Base-by-base conservation (phyloP, 2,329 filamentous ascomycete genomes). In the Sporothrix pseudoabietina region DNA sequence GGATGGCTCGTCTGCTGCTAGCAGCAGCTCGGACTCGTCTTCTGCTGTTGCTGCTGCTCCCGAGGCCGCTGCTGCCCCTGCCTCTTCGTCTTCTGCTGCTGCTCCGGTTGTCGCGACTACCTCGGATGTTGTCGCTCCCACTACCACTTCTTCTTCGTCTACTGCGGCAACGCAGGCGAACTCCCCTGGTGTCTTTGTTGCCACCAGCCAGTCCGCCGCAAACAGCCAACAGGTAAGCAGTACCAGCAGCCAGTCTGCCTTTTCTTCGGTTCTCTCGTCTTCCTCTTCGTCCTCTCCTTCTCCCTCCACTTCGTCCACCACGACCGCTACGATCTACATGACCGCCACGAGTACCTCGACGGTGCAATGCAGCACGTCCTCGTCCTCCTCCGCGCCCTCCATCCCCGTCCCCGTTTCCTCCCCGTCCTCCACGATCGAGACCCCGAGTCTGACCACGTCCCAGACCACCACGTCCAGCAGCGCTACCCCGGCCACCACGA, bases 121-220 rank as follows among this genome's bases (percentile, higher is more conserved):
- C 26, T 61, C 55, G 10, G 32, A 61, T 12, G 52, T 59, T 6
- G n/a, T 47, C 7, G 26, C 63, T 14, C 12, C 54, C n/a, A 44
- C 69, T 22, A 66, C 52, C 70, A 44, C 65, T 39, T 66, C 72
- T 49, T 55, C 72, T 30, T 44, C 71, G 35, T 44, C 71, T 59
- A 41, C 68, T 19, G 44, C 57, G 32, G 30, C 55, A 4, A 59
- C 72, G n/a, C n/a, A 47, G 19, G 16, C 35, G 32, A 39, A 69
- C 30, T 71, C 73, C 2, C 69, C 74, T 26, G 75, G 70, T 47
- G 68, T 76, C 63, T 75, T 75, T 41, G 69, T 73, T n/a, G 73
- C 47, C 66, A 74, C 70, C 55, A 74, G 68, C 65, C 63, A 59
- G 57, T 65, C 70, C 22, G 49, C 47, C 49, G 55, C 49, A 61